Base-by-base conservation (phyloP, 495 filamentous ascomycete genomes). In the Annulohypoxylon bovei region DNA sequence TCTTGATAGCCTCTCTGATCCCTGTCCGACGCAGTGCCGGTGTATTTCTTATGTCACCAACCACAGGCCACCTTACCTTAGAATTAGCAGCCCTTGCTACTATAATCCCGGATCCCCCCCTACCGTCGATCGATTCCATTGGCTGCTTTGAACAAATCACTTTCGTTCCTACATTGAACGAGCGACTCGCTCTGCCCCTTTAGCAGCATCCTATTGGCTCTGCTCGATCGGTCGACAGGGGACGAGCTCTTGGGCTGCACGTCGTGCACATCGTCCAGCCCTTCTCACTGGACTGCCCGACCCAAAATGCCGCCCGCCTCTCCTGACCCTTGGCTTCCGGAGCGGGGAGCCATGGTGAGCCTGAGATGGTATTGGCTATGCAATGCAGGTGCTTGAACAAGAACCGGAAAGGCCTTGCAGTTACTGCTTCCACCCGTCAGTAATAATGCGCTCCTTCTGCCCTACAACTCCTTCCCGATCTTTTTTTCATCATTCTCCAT, bases 221-320 rank as follows among this genome's bases (percentile, higher is more conserved):
- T 56, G 2, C 6, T 42, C 62, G 71, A 66, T 72, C 64, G 69
- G 18, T 52, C 32, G 63, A 61, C 69, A 50, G 23, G 70, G 70
- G 60, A 47, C 42, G 35, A 18, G 39, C 27, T 65, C 39, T 56
- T 58, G 46, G 64, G 63, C 67, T 68, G 75, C 73, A 71, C 72
- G 65, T 71, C 56, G 72, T 75, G 75, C 75, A 75, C 75, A 72
- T 67, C 65, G 42, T 70, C 58, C 58, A 54, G 72, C 66, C 65
- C 53, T 71, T 59, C 67, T 73, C 62, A 77, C 67, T 77, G 75
- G 75, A 33, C 72, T 57, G 62, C 35, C 58, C 42, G 70, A 44
- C 61, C 67, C 58, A 52, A 71, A 72, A 75, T 73, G 69, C 47
- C 75, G 75, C 72, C 75, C 72, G 63, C 42, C 61, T 66, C 60